phyloP scores from a whole-genome alignment of 139 green algal species.

The Chlamydomonas urium region DNA sequence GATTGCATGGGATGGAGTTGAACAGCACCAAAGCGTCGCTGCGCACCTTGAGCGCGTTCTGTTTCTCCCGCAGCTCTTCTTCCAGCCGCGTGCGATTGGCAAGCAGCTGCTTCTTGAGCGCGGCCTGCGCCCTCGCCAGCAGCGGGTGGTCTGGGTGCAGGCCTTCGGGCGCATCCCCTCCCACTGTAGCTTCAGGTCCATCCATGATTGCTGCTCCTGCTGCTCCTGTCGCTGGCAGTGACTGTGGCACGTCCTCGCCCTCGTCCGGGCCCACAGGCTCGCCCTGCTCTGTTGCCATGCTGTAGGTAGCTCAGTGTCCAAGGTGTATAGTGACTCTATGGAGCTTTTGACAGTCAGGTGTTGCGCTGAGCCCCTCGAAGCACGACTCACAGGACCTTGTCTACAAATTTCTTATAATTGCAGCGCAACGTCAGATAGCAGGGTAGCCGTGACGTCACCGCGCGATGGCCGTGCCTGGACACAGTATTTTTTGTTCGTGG shows the following conservation, averaged over 20 bases:
- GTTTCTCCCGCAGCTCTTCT: conserved; percentile 72
- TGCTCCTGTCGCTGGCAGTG: neutral
- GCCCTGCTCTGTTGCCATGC: neutral
- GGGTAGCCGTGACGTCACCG: too few relatives aligned
- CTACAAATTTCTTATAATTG: neutral
- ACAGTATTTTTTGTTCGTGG: too few relatives aligned
- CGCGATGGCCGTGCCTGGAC: too few relatives aligned
- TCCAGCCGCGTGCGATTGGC: conserved; percentile 52
- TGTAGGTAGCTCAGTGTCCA: neutral
- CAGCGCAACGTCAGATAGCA: too few relatives aligned
- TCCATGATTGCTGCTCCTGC: neutral
- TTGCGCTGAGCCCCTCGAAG: neutral
- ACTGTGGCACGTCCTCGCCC: neutral
- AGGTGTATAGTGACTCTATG: neutral
- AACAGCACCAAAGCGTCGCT: neutral
- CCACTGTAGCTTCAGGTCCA: neutral
- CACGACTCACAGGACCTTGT: neutral
- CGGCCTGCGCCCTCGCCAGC: conserved; percentile 73
- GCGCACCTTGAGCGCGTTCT: conserved; percentile 57
- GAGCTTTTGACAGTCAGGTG: neutral
- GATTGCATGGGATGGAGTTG: neutral
- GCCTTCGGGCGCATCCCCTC: neutral
- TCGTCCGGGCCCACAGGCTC: neutral
- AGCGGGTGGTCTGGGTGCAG: conserved; percentile 75
- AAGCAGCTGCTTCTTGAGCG: conserved; percentile 70